phyloP scores from a whole-genome alignment of 2,329 filamentous ascomycete genomes.

The Lanzia echinophila region DNA sequence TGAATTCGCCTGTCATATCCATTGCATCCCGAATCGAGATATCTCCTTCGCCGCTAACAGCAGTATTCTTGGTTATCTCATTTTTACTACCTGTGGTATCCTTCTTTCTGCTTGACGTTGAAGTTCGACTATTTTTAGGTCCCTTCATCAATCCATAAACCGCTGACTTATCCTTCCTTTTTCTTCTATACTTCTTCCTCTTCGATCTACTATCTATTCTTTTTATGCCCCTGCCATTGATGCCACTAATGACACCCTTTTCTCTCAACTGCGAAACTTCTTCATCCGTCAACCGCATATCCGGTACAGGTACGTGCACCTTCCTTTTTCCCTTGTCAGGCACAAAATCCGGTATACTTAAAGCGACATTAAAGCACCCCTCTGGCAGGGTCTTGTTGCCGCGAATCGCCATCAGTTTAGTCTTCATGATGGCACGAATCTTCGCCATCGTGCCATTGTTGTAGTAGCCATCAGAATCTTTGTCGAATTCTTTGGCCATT shows the following conservation, averaged over 20 bases:
- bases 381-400: slow-evolving; percentile 46
- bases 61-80: background rate
- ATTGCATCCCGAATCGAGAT: background rate
- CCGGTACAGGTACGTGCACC: slow-evolving; percentile 24
- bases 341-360: slow-evolving; percentile 32
- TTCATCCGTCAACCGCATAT: slow-evolving; percentile 23
- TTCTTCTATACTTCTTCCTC: slow-evolving; percentile 10
- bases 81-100: background rate
- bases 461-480: slow-evolving; percentile 72
- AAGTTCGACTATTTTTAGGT: background rate
- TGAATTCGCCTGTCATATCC: background rate
- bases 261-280: slow-evolving; percentile 17
- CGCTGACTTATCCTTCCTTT: background rate
- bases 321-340: slow-evolving; percentile 18
- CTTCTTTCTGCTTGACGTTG: background rate
- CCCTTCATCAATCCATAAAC: slow-evolving; percentile 8
- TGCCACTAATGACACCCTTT: slow-evolving; percentile 6
- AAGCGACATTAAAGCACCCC: slow-evolving; percentile 39
- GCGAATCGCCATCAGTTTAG: slow-evolving; percentile 67
- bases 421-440: slow-evolving; percentile 79
- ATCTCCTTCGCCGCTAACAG: background rate
- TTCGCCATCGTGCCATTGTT: slow-evolving; percentile 76
- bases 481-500: slow-evolving; percentile 52
- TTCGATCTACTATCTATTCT: slow-evolving; percentile 10
- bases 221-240: slow-evolving; percentile 11